Conservation (phyloP, 768 basidiomycete genomes). For the Cubamyces lactineus region DNA sequence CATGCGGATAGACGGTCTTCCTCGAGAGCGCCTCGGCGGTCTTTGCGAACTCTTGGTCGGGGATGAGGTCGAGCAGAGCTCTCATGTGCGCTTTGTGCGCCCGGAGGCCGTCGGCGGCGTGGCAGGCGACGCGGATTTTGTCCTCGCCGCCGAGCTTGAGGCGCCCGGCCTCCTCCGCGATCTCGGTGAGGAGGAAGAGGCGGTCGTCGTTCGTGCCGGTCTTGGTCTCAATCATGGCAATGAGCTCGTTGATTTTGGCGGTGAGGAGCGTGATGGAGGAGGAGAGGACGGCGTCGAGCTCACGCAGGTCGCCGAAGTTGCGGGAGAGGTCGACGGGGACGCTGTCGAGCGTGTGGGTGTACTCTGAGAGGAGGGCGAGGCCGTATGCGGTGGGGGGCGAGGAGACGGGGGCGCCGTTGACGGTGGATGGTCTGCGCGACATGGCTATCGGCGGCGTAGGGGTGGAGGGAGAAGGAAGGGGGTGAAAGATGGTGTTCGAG, state of each 20-base stretch:
- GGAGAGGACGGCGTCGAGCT: constrained; percentile 97
- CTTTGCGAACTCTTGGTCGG: constrained; percentile 54
- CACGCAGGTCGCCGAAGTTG: constrained; percentile 93
- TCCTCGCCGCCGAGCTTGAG: constrained; percentile 96
- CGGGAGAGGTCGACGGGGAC: constrained; percentile 94
- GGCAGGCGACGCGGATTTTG: constrained; percentile 94
- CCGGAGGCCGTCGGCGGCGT: constrained; percentile 87
- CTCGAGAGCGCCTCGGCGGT: constrained; percentile 52
- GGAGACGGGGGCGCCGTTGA: constrained; percentile 11
- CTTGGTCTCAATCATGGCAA: constrained; percentile 72
- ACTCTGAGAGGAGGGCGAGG: constrained; percentile 75
- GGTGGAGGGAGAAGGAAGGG: neutral
- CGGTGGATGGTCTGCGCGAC: constrained; percentile 17
- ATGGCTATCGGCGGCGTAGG: constrained; percentile 2
- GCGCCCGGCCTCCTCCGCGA: constrained; percentile 89
- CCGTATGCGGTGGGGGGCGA: constrained; percentile 53
- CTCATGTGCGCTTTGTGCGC: constrained; percentile 63
- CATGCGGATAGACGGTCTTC: constrained; percentile 76
- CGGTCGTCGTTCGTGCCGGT: constrained; percentile 66
- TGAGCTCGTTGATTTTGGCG: constrained; percentile 74
- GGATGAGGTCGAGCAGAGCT: constrained; percentile 62
- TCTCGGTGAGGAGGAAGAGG: constrained; percentile 85
- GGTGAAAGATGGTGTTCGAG: neutral
- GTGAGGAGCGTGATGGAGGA: constrained; percentile 84
- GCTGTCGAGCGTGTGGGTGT: constrained; percentile 90